A percentile compares a stretch with the other conserved stretches of the same genome.
Conservation (phyloP, 805 yeast species). For the Yamadazyma paraphyllophila region DNA sequence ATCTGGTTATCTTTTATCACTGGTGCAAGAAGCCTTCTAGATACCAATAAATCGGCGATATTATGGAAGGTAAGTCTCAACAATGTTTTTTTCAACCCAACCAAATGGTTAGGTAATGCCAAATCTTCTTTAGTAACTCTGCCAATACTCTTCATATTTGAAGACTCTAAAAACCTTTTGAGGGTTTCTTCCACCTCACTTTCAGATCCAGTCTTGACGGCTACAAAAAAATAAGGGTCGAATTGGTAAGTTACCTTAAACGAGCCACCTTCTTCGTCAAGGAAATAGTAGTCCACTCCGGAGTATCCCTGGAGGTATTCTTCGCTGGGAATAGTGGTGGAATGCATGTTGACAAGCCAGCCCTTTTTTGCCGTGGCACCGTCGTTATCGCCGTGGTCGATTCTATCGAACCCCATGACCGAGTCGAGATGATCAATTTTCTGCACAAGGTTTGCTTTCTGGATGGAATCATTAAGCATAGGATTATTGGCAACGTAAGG, state of each 20-base stretch:
- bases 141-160: conserved; percentile 51
- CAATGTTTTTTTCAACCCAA: conserved; percentile 67
- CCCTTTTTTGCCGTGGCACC: conserved; percentile 58
- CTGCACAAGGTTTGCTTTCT: conserved; percentile 52
- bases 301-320: conserved; percentile 66
- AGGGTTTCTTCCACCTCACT: conserved; percentile 84
- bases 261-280: conserved; percentile 95
- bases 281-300: conserved; percentile 90
- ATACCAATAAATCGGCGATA: conserved; percentile 68
- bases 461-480: conserved; percentile 36
- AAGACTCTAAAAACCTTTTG: conserved; percentile 61
- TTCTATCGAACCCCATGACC: conserved; percentile 84
- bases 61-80: conserved; percentile 73
- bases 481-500: conserved; percentile 31
- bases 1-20: conserved; percentile 65
- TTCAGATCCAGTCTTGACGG: conserved; percentile 59
- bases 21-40: conserved; percentile 68
- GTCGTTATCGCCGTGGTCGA: conserved; percentile 63
- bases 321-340: conserved; percentile 65
- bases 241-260: conserved; percentile 81
- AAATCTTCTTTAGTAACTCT: conserved; percentile 76
- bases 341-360: conserved; percentile 94
- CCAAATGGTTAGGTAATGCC: conserved; percentile 77
- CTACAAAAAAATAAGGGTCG: conserved; percentile 83
- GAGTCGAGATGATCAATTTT: conserved; percentile 70